phyloP scores from a whole-genome alignment of 768 basidiomycete genomes.

The Podaxis sp. region DNA sequence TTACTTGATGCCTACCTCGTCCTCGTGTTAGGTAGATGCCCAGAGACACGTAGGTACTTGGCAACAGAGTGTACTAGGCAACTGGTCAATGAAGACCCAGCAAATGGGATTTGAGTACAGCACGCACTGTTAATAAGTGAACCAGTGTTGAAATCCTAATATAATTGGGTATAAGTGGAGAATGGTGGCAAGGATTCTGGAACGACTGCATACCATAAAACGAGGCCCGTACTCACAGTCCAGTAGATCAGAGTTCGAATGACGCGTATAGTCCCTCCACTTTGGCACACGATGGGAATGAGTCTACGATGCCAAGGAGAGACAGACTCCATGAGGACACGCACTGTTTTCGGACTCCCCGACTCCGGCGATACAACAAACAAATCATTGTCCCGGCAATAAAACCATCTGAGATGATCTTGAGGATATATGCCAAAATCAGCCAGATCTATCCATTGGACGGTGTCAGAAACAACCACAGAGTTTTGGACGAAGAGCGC shows the following conservation, averaged over 20 bases:
- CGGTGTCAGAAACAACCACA: neutral
- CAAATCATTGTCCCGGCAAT: slow-evolving; percentile 1
- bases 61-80: neutral
- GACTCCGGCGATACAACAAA: slow-evolving; percentile 2
- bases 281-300: neutral
- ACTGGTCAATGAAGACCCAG: neutral
- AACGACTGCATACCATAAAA: neutral
- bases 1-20: neutral
- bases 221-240: slow-evolving; percentile 3
- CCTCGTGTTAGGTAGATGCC: neutral
- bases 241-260: slow-evolving; percentile 3
- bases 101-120: too few species aligned
- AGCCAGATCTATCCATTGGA: neutral
- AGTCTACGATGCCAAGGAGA: neutral
- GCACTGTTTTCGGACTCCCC: neutral
- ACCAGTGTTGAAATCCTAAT: slow-evolving; percentile 2
- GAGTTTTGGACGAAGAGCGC: neutral
- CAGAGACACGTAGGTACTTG: neutral
- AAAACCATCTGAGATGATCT: slow-evolving; percentile 3
- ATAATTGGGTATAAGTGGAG: neutral
- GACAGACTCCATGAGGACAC: neutral
- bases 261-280: neutral
- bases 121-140: neutral
- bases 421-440: neutral
- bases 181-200: neutral